Percentiles rank a stretch among this genome's conserved stretches.
These are phyloP conservation scores for Salix viminalis DNA, from an alignment of 345 rosid genomes.

Conservation along the genomic window DNA sequence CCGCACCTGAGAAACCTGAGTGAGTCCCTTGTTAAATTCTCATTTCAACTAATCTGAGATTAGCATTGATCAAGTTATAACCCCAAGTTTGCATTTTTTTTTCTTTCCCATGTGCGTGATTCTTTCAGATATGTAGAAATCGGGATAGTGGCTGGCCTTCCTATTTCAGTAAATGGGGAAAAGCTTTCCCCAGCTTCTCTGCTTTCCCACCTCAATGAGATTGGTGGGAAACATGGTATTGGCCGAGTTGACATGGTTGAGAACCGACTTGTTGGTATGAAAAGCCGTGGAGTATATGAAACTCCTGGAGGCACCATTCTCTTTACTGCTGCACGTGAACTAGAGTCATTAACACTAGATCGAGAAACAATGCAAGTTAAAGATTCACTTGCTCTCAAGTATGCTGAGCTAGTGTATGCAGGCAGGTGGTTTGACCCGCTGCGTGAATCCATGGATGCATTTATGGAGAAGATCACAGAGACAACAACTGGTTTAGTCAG, in stretches of 20 bases:
- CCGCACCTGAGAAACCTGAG: constrained; percentile 81
- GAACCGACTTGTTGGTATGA: constrained; percentile 92
- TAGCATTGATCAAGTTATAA: neutral
- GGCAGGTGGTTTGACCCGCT: constrained; percentile 96
- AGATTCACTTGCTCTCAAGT: constrained; percentile 71
- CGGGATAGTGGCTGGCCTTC: constrained; percentile 67
- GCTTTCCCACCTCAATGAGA: constrained; percentile 60
- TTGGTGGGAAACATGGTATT: constrained; percentile 79
- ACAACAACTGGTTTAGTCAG: constrained; percentile 69
- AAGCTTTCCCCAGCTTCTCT: constrained; percentile 71
- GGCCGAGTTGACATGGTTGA: constrained; percentile 94
- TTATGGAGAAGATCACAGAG: constrained; percentile 76
- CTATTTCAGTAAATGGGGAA: constrained; percentile 67
- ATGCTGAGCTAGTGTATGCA: constrained; percentile 87
- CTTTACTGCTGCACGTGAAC: constrained; percentile 65
- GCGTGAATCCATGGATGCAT: constrained; percentile 74
- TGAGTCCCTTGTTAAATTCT: constrained; percentile 24
- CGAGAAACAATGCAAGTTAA: constrained; percentile 77
- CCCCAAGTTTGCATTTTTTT: neutral
- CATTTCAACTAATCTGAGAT: neutral
- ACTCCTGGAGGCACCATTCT: constrained; percentile 97
- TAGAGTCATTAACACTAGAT: constrained; percentile 82
- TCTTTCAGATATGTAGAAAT: constrained; percentile 59
- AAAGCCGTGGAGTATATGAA: constrained; percentile 95
- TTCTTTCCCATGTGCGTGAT: neutral